Base-by-base conservation (phyloP, 176 grass and related monocot species). In the Eremochloa ophiuroides region DNA sequence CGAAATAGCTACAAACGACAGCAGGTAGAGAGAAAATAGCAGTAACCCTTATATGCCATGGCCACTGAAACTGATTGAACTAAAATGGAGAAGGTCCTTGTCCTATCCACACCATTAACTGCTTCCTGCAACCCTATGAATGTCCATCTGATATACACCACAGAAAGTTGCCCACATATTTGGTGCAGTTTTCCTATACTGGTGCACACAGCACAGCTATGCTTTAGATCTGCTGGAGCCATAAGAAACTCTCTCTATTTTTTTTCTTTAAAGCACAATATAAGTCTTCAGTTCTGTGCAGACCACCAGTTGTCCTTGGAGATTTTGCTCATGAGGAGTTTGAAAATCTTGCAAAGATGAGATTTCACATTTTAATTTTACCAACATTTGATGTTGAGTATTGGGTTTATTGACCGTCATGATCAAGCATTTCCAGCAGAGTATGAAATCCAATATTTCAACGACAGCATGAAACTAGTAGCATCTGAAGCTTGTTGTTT, bases 41-140 rank as follows among this genome's bases (percentile, higher is more conserved):
- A 28, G 39, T 62, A 62, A 77, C 66, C 20, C 66, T 74, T 86
- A 77, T 86, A 77, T 56, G 64, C 62, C 71, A 62, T 80, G 50
- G n/a, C 81, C 12, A 75, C 26, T 75, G 68, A 28, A 28, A 68
- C 20, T 68, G 20, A 40, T 40, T 40, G 75, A 81, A 75, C 50
- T 46, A 56, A n/a, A 65, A 59, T 71, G 42, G 44, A 64, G 78
- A 60, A 85, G 60, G 16, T 9, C 31, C 62, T 58, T 30, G 51
- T 56, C 22, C 51, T 56, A 7, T 80, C 17, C 41, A 39, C 23
- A 64, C 55, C 23, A 43, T 9, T 30, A 20, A 55, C 29, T 85
- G 22, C 64, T 82, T 55, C 46, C 38, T 51, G n/a, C 37, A 26
- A 35, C 47, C 47, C 66, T 29, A 64, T 77, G 76, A 30, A 62